phyloP scores from a whole-genome alignment of 306 rosid species.

The Prunus dulcis region DNA sequence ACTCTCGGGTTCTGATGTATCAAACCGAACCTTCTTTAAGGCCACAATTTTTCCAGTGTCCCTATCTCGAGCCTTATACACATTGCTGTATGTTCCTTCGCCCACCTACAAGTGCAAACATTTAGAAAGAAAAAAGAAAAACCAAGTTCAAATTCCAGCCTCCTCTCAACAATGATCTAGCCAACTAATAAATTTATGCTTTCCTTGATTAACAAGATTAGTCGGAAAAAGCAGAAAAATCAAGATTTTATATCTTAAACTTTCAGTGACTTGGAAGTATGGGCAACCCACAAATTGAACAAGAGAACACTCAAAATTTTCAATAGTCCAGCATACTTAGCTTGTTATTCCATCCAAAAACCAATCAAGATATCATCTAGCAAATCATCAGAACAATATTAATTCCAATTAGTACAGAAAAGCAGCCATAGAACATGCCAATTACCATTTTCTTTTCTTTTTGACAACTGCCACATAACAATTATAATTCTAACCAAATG shows the following conservation, averaged over 20 bases:
- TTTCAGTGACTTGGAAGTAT: not conserved
- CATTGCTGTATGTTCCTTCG: constrained; percentile 98
- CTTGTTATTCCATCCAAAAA: not conserved
- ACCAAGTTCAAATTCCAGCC: not conserved
- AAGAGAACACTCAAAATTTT: not conserved
- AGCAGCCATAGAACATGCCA: not conserved
- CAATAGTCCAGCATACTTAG: not conserved
- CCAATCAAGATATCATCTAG: not conserved
- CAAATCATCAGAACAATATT: not conserved
- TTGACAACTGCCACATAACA: not conserved
- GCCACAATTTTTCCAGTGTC: constrained; percentile 74
- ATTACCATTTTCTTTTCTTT: not conserved
- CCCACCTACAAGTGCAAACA: constrained; percentile 61
- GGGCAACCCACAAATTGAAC: not conserved
- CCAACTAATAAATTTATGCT: not conserved
- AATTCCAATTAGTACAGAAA: not conserved
- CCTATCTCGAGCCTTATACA: constrained; percentile 84
- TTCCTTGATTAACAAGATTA: not conserved
- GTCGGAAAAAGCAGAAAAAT: not conserved
- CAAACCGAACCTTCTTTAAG: constrained; percentile 78
- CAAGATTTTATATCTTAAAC: not conserved
- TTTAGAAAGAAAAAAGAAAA: not conserved
- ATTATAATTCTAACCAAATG: not conserved
- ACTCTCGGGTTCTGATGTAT: constrained; percentile 82
- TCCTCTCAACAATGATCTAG: not conserved